Evolutionary conservation across 2,329 filamentous ascomycete species (phyloP).

Genomic region (Cadophora sp.): DNA sequence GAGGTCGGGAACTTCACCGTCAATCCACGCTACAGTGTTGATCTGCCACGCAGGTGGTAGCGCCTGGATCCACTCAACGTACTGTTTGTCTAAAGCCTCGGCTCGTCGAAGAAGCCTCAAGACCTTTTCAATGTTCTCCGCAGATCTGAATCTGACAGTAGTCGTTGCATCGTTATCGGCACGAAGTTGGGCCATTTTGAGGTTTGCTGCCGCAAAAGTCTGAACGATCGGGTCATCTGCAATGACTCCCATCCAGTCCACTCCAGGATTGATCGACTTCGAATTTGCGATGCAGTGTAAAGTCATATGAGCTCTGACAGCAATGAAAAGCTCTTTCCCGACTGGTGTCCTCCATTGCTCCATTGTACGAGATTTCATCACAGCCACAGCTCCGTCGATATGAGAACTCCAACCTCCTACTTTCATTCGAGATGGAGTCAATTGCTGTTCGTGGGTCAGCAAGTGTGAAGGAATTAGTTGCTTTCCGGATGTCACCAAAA

Average conservation of each 20-base stretch:
- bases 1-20: conserved; percentile 57
- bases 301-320: conserved; percentile 66
- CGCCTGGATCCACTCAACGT: conserved; percentile 56
- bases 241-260: conserved; percentile 61
- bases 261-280: conserved; percentile 56
- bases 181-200: conserved; percentile 59
- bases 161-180: conserved; percentile 59
- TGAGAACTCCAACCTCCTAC: conserved; percentile 66
- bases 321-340: conserved; percentile 62
- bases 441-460: conserved; percentile 41
- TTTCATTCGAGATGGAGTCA: conserved; percentile 59
- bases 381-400: conserved; percentile 63
- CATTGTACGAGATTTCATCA: conserved; percentile 61
- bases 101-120: conserved; percentile 57
- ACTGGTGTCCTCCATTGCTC: conserved; percentile 57
- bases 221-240: conserved; percentile 58
- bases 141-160: conserved; percentile 51
- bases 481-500: not conserved
- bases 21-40: conserved; percentile 61
- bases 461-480: not conserved
- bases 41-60: conserved; percentile 57
- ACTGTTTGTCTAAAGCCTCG: conserved; percentile 58
- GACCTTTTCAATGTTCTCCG: conserved; percentile 57
- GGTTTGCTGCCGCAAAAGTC: conserved; percentile 51
- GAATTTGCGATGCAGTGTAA: conserved; percentile 61